A percentile compares a stretch with the other conserved stretches of the same genome.
phyloP scores from a whole-genome alignment of 257 asterid genomes.

The Solanum chilense region DNA sequence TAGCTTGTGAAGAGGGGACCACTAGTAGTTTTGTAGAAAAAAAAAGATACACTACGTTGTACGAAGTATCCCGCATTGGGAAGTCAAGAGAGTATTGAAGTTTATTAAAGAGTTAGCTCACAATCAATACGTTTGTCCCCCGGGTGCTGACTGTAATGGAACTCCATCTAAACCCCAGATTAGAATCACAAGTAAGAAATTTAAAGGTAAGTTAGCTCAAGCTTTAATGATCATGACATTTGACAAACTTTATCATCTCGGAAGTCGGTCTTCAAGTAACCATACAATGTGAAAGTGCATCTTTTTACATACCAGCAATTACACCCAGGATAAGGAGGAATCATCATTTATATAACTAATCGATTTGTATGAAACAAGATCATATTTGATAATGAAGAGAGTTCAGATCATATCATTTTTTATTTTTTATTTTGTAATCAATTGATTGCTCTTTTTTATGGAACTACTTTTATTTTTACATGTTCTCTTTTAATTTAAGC shows the following conservation, averaged over 20 bases:
- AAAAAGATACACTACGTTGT: not conserved
- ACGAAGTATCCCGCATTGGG: not conserved
- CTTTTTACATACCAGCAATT: not conserved
- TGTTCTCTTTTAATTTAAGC: not conserved
- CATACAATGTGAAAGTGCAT: not conserved
- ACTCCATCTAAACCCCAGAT: not conserved
- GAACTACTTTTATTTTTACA: not conserved
- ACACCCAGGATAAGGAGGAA: not conserved
- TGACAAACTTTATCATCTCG: not conserved
- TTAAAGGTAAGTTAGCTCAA: not conserved
- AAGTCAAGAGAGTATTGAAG: not conserved
- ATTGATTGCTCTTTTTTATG: not conserved
- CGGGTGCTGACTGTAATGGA: not conserved
- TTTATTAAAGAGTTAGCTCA: not conserved
- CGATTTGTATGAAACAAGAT: not conserved
- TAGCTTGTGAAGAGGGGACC: not conserved
- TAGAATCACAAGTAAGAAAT: not conserved
- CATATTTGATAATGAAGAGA: not conserved
- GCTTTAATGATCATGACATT: not conserved
- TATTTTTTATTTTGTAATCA: not conserved
- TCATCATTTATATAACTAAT: not conserved
- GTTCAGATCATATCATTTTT: not conserved
- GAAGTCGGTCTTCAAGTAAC: not conserved
- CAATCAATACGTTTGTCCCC: not conserved
- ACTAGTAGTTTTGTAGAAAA: not conserved